Conservation (phyloP, 495 filamentous ascomycete genomes). For the Bathelium albidoporum region DNA sequence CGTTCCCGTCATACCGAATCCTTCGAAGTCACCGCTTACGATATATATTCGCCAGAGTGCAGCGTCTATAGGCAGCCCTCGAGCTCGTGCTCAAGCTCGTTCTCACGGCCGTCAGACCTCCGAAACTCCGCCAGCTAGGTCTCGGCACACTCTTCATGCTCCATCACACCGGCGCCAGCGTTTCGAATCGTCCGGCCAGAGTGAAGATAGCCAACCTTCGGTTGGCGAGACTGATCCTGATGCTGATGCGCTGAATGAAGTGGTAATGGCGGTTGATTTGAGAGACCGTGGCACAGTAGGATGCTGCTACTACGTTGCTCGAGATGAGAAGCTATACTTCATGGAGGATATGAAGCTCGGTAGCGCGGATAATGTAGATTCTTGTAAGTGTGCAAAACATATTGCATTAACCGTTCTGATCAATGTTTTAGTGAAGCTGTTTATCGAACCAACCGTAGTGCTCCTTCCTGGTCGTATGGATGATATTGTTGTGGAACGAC, state of each 20-base stretch:
- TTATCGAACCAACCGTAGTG: constrained; percentile 71
- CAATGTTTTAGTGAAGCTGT: constrained; percentile 48
- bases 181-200: background rate
- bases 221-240: constrained; percentile 29
- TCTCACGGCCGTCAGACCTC: background rate
- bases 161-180: background rate
- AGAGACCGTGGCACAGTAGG: constrained; percentile 63
- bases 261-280: constrained; percentile 79
- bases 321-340: constrained; percentile 64
- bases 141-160: background rate
- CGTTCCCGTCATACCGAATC: no score
- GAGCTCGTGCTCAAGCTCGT: background rate
- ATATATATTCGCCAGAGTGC: background rate
- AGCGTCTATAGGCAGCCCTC: background rate
- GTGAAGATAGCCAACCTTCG: background rate
- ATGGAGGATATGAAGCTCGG: constrained; percentile 72
- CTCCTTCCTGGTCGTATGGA: constrained; percentile 63
- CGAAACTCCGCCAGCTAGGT: background rate
- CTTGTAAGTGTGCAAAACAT: constrained; percentile 34
- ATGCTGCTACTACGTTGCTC: constrained; percentile 74
- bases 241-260: constrained; percentile 56
- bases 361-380: constrained; percentile 59
- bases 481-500: constrained; percentile 35
- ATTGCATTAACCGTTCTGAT: constrained; percentile 1
- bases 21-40: no score